phyloP scores from a whole-genome alignment of 345 rosid genomes.

The Turritis glabra region DNA sequence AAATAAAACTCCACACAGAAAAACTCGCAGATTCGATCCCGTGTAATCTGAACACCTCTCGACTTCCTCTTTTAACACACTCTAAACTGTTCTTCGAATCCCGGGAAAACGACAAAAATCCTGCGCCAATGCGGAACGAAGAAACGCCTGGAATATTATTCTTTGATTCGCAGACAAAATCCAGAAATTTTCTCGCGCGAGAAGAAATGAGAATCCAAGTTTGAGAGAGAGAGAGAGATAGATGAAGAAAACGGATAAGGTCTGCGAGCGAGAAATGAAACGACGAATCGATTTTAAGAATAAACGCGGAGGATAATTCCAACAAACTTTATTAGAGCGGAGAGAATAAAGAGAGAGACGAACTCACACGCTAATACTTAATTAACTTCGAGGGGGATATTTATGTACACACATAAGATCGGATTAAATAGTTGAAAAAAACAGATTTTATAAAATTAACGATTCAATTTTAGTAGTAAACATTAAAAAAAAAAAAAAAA shows the following conservation, averaged over 20 bases:
- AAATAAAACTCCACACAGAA: too few species aligned
- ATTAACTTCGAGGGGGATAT: too few species aligned
- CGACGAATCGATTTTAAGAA: slow-evolving; percentile 24
- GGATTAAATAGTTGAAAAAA: not conserved
- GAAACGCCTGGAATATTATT: slow-evolving; percentile 29
- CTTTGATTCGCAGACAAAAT: slow-evolving; percentile 20
- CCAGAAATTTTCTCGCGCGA: slow-evolving; percentile 4
- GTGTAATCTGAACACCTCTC: not conserved
- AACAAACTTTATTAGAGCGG: not conserved
- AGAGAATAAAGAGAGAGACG: not conserved
- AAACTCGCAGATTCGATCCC: not conserved
- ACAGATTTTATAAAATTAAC: not conserved
- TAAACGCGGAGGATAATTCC: slow-evolving; percentile 4
- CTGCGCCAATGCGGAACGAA: slow-evolving; percentile 26
- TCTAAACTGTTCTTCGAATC: not conserved
- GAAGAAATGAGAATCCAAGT: not conserved
- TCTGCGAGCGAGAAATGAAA: not conserved
- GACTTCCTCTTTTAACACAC: slow-evolving; percentile 9
- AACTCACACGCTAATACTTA: slow-evolving; percentile 27
- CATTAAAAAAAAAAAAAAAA: not conserved
- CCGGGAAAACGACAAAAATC: slow-evolving; percentile 6
- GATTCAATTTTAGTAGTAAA: too few species aligned
- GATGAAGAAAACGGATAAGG: slow-evolving; percentile 25
- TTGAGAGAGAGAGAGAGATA: not conserved
- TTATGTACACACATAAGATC: not conserved